Evolutionary conservation across 169 alveolate species (phyloP), one percentile per base, ranked within the genome.

Genomic region (Plasmodium billcollinsi): DNA sequence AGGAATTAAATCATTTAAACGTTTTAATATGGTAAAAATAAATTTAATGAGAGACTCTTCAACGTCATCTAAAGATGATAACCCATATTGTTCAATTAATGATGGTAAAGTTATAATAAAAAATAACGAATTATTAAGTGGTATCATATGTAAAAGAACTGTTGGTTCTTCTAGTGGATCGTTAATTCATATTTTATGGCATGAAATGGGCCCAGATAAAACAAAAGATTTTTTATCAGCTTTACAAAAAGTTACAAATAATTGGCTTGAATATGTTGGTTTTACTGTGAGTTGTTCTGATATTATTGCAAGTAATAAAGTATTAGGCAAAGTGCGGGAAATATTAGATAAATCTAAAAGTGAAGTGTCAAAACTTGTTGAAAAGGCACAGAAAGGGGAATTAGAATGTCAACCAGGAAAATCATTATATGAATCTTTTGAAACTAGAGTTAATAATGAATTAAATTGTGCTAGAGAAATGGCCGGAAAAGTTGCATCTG

Each of bases 251-350:
- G 97, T 99, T 52, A 98, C 98, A 21, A 98, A 99, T 95, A 97
- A 97, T 91, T 99, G 99, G 99, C 96, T 99, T 58, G 96, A 98
- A 18, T 97, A 97, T 89, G 93, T 96, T 73, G 99, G 99, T 2
- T 98, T 98, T 94, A 98, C 99, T 2, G 99, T 99, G 2, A 99
- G 99, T 18, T 98, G 99, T 75, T 95, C 98, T 54, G 99, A 99
- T 93, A 98, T 98, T 54, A 97, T 98, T 73, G 99, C 99, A 21
- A 97, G 97, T 71, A 96, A 96, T 72, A 96, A 95, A 69, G 97
- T 99, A 21, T 74, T 97, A 86, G 94, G 93, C 76, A 93, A 94
- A 70, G 99, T 98, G 93, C 94, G 93, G 66, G 98, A 96, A 70
- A 96, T 98, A 14, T 90, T 98, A 83, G 95, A 94, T 65, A 88